Evolutionary conservation across 768 basidiomycete species (phyloP), one percentile per base, ranked within the genome.

Genomic region (Trametes coccinea): DNA sequence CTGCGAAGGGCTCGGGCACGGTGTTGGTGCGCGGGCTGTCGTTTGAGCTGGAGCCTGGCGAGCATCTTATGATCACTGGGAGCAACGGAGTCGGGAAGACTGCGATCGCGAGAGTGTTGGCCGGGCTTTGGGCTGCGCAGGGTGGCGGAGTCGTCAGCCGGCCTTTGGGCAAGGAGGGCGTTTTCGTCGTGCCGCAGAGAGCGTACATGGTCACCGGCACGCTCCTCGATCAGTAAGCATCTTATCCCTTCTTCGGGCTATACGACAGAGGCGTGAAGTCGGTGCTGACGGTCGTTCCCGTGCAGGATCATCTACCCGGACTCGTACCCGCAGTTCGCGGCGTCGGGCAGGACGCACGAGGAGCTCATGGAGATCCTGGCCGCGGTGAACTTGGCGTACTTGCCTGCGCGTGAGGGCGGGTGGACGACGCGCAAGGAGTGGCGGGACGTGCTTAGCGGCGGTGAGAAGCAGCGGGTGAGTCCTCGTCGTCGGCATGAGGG

Each of bases 71-170:
- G 85, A 93, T 97, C 65, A 95, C 93, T 0, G 95, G 95, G 1
- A 88, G 89, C 56, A 96, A 94, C 68, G 94, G 94, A 0, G 92
- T 95, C 2, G 94, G 94, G 0, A 96, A 97, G 77, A 93, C 92
- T 0, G 85, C 92, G 8, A 85, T 95, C 31, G 93, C 94, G 2
- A 82, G 96, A 5, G 89, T 98, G 7, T 75, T 97, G 8, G 93
- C 94, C 0, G 91, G 93, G 3, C 77, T 98, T 5, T 98, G 96
- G 96, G 87, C 88, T 0, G 82, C 87, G 2, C 75, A 77, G 11
- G 81, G 78, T 34, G 65, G 53, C 13, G 69, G 73, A 0, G 61
- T 59, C 41, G 73, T 76, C 37, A 50, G 60, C 41, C 61, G 74
- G 30, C 75, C 73, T 9, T 71, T 79, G 61, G 76, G 79, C 67